Conservation (phyloP, 257 asterid species). For the Gentiana macrophylla region DNA sequence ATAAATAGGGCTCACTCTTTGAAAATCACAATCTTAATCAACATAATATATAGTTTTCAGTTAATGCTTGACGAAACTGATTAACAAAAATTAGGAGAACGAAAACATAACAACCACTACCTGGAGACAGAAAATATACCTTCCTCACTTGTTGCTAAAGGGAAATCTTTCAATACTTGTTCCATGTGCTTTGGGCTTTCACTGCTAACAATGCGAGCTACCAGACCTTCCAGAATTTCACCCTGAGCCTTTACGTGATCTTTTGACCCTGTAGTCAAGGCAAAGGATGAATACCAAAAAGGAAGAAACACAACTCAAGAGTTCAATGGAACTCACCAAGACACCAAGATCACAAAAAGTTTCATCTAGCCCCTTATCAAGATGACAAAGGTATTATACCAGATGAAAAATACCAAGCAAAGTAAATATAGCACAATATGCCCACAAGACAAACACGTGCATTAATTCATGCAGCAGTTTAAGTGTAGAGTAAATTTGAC, state of each 20-base stretch:
- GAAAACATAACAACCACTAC: not conserved
- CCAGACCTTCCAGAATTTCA: conserved; percentile 97
- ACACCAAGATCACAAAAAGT: not conserved
- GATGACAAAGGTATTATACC: no score
- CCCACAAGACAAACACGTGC: no score
- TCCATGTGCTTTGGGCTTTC: conserved; percentile 71
- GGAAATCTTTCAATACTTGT: conserved; percentile 63
- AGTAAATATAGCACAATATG: no score
- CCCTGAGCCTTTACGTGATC: conserved; percentile 91
- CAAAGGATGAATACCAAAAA: not conserved
- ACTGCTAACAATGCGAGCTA: conserved; percentile 79
- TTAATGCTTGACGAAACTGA: no score
- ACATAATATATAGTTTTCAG: no score
- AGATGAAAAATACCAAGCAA: no score
- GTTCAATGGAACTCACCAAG: not conserved
- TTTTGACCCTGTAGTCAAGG: conserved; percentile 52
- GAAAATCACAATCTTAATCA: no score
- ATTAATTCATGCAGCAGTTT: no score
- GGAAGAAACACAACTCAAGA: not conserved
- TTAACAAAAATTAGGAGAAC: not conserved
- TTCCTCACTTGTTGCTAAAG: conserved; percentile 60
- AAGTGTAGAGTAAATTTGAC: no score
- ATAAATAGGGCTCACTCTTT: no score
- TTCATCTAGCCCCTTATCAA: no score
- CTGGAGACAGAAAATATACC: conserved; percentile 28